Evolutionary conservation across 352 stramenopile genomes (phyloP), one percentile per base, ranked within the genome.

Genomic region (Blastocystis sp.): DNA sequence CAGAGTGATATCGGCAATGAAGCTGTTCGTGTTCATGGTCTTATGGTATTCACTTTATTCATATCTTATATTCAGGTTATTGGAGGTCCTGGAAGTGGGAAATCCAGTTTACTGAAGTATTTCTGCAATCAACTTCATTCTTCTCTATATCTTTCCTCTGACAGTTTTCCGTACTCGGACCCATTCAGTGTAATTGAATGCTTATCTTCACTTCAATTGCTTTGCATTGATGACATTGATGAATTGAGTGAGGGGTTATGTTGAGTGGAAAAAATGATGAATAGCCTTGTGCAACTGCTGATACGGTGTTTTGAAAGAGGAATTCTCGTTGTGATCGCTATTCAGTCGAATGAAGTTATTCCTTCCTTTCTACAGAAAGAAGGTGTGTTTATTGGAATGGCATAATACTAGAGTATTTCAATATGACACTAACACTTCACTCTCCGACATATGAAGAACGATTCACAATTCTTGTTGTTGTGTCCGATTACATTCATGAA

Each of bases 181-280:
- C 43, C 37, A 12, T 57, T 57, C 39, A 21, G 16, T 24, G 16
- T 37, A 4, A 14, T 78, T 32, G 39, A 59, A 59, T 35, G 21
- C 24, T 37, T 29, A 35, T 16, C 39, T 14, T 35, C 32, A 1
- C 21, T 59, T 4, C 12, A 27, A 37, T 1, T 78, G 0, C 24
- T 78, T 2, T 78, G 66, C 24, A 78, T 78, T 27, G 66, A 78
- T 35, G 66, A 78, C 24, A 54, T 57, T 9, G 66, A 78, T 35
- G 37, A 57, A 14, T 1, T 78, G 21, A 78, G 21, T 11, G 29
- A 78, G 21, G 66, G 49, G 43, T 78, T 3, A 39, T 1, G 1
- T 32, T 37, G 27, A 21, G 5, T 37, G 6, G 12, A 27, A 27
- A n/a, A 9, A 4, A 16, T 59, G 5, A 43, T 11, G 7, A 19